These are phyloP conservation scores for Oenanthe sinensis DNA, from an alignment of 129 eudicot species.

Conservation along the genomic window DNA sequence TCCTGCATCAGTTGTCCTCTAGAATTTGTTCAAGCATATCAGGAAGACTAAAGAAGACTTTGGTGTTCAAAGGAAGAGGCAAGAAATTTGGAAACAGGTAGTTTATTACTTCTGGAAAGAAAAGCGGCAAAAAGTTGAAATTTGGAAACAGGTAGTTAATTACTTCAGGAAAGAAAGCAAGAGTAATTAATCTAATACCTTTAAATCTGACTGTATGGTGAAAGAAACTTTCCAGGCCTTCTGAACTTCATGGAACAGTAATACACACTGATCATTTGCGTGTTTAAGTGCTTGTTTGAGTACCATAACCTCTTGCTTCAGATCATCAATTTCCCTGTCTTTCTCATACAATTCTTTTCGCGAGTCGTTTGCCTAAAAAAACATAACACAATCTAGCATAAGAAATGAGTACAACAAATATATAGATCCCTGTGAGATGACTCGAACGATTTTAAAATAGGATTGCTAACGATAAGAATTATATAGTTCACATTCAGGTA, in stretches of 20 bases:
- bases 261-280: slow-evolving; percentile 84
- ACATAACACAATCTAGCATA: slow-evolving; percentile 3
- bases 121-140: not conserved
- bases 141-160: not conserved
- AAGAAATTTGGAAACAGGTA: not conserved
- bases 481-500: not conserved
- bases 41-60: not conserved
- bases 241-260: slow-evolving; percentile 92
- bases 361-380: slow-evolving; percentile 85
- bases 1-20: not conserved
- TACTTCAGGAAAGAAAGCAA: not conserved
- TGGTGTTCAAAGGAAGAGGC: not conserved
- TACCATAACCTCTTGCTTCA: slow-evolving; percentile 63
- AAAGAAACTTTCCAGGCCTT: slow-evolving; percentile 99
- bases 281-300: slow-evolving; percentile 64
- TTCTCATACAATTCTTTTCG: slow-evolving; percentile 84
- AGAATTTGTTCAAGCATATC: not conserved
- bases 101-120: not conserved
- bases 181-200: slow-evolving; percentile 36
- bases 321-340: slow-evolving; percentile 60
- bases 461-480: not conserved
- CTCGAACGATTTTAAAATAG: not conserved
- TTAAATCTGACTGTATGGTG: slow-evolving; percentile 84
- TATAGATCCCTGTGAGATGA: not conserved
- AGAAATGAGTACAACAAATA: slow-evolving; percentile 6